phyloP scores from a whole-genome alignment of 768 basidiomycete genomes.

The Boletus bicolor region DNA sequence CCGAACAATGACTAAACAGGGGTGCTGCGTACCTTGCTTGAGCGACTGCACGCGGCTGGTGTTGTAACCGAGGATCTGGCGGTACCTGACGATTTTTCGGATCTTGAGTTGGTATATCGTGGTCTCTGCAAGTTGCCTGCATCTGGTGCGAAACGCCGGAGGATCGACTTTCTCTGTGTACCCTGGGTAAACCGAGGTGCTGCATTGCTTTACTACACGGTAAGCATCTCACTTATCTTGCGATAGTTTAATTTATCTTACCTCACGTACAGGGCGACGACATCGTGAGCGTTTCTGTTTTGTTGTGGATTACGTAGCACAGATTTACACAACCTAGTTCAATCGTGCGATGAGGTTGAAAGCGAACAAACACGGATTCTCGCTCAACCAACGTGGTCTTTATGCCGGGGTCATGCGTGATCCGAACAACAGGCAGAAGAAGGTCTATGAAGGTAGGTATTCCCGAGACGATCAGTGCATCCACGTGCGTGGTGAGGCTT shows the following conservation, averaged over 20 bases:
- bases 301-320: neutral
- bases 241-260: neutral
- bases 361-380: constrained; percentile 76
- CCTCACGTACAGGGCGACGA: constrained; percentile 68
- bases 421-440: constrained; percentile 56
- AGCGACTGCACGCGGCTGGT: constrained; percentile 48
- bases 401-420: constrained; percentile 72
- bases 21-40: constrained; percentile 57
- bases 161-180: constrained; percentile 84
- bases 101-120: constrained; percentile 75
- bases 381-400: constrained; percentile 84
- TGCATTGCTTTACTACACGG: constrained; percentile 90
- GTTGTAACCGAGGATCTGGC: constrained; percentile 82
- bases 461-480: neutral
- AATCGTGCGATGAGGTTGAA: constrained; percentile 86
- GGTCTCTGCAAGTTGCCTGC: constrained; percentile 68
- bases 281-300: constrained; percentile 53
- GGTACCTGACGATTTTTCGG: constrained; percentile 61
- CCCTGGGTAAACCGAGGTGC: constrained; percentile 80
- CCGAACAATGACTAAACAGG: constrained; percentile 37
- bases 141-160: constrained; percentile 47
- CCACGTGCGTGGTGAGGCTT: neutral
- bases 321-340: constrained; percentile 49
- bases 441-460: constrained; percentile 52
- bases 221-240: constrained; percentile 31